Evolutionary conservation across 331 rosid species (phyloP), one percentile per base, ranked within the genome.

Genomic region (Spiraea crenata): DNA sequence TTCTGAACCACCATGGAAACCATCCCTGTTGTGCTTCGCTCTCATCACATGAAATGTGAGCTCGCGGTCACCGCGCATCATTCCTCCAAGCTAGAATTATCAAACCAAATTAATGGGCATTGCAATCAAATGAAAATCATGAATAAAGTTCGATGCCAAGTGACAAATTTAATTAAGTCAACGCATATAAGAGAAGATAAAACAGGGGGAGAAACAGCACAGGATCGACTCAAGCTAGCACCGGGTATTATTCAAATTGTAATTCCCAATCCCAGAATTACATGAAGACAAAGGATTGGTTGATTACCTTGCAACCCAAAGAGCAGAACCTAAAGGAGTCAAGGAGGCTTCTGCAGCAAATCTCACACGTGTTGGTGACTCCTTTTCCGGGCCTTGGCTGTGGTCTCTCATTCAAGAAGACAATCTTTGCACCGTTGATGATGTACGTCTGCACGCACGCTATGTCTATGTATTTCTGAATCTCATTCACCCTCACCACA

Each of bases 301-400:
- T 25, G 15, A 19, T 41, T 12, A 84, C 88, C 88, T 84, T 84
- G 77, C 88, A 84, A 41, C 83, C 88, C 74, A 84, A 69, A 10
- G 88, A 84, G 68, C 88, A 84, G 55, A 80, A 84, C 75, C 83
- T 74, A 80, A 81, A 84, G 19, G 88, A 60, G 44, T 84, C 88
- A 0, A 78, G 79, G 31, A 84, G 74, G 74, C 85, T 77, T 75
- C 88, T 64, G 50, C 83, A 59, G 38, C 85, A 84, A 74, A 81
- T 68, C 77, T 81, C 81, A 58, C 88, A 84, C 46, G 85, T 80
- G 70, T 84, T 77, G 6, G 88, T 78, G 48, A 84, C 83, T 5
- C 88, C 88, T 40, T 84, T 84, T 12, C 85, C 88, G 2, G 83
- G 85, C 60, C 85, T 65, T 3, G 85, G 85, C 54, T 84, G 88